Base-by-base conservation (phyloP, 1,284 basidiomycete species). In the Butyriboletus appendiculatus region DNA sequence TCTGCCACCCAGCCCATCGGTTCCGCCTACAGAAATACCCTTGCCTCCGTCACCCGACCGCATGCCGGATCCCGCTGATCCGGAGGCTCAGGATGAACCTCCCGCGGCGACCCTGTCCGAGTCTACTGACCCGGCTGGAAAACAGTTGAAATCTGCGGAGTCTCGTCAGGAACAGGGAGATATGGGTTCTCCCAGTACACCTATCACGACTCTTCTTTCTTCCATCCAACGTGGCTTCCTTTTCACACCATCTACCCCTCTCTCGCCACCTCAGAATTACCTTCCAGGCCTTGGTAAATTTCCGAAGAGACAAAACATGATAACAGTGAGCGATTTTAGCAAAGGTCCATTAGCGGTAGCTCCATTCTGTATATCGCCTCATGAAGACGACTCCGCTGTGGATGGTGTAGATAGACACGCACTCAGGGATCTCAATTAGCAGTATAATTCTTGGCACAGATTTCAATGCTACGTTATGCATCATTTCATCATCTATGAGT, bases 161-260 rank as follows among this genome's bases (percentile, higher is more conserved):
- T 14, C 38, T 38, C 47, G 43, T 45, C 53, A 48, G 14, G 53
- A 48, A 20, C 48, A 48, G n/a, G 43, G 41, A 18, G 40, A 56
- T 12, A 35, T 37, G 1, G 50, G 22, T 16, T 24, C 55, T 30
- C 67, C 70, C 16, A 74, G 79, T 59, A 89, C 87, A 28, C 87
- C 88, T 1, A 90, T 90, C 49, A 87, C 88, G 2, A 75, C 80
- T 8, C 75, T 90, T 37, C 74, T 90, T 37, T 76, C 78, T 33
- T 85, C 84, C 4, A 90, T 90, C 55, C 79, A 89, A 60, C 79
- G 75, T 24, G 87, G 86, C 15, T 90, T 90, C 67, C 66, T 85
- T 30, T 80, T 81, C 60, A 84, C 84, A 8, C 85, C 85, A 18
- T 74, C 74, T 26, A 78, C 79, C 3, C 82, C 83, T 4, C 71